Conservation (phyloP, 208 protist species). For the Trichomonas gallinae region DNA sequence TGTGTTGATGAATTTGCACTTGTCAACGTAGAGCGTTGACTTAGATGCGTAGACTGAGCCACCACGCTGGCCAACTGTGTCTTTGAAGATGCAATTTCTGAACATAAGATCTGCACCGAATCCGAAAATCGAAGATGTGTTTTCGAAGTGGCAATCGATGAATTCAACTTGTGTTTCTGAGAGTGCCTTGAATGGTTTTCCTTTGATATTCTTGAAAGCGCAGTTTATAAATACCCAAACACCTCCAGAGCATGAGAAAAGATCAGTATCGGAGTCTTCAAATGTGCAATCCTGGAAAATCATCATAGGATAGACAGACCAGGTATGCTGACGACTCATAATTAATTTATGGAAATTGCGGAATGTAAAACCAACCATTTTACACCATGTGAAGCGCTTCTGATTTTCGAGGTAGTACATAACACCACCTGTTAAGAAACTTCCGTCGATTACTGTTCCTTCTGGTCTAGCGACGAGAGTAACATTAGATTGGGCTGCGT, state of each 20-base stretch:
- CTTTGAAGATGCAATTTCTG: slow-evolving; percentile 3
- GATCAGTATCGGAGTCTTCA: background rate
- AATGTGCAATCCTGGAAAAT: slow-evolving; percentile 11
- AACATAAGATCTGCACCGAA: background rate
- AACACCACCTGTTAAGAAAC: background rate
- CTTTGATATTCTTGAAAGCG: background rate
- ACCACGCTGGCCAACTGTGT: background rate
- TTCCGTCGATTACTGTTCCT: background rate
- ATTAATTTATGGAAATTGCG: slow-evolving; percentile 7
- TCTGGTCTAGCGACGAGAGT: background rate
- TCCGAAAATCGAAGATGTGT: background rate
- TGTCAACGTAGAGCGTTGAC: background rate
- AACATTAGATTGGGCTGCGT: background rate
- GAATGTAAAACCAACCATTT: background rate
- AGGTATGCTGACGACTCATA: background rate
- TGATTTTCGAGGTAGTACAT: slow-evolving; percentile 22
- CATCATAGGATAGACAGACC: background rate
- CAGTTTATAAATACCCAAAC: slow-evolving; percentile 15
- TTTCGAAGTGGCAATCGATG: background rate
- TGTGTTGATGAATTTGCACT: background rate
- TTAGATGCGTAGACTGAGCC: background rate
- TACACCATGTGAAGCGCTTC: background rate
- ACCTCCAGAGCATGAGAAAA: background rate
- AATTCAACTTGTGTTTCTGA: background rate
- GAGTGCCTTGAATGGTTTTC: background rate